These are phyloP conservation scores for Neurospora tetrasperma DNA, from an alignment of 495 filamentous ascomycete species.

Conservation along the genomic window DNA sequence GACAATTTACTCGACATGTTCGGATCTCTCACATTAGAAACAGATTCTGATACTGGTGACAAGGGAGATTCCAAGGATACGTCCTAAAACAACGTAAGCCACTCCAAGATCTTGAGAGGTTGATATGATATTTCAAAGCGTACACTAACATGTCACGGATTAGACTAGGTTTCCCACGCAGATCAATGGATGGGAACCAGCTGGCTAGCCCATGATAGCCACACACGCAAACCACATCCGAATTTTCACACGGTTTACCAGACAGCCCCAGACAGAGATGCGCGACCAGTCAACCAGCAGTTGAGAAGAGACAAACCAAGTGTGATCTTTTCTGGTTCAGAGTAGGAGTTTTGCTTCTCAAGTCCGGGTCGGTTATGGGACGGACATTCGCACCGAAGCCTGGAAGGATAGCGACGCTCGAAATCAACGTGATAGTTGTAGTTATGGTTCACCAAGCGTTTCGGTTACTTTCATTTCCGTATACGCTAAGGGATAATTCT, in stretches of 20 bases:
- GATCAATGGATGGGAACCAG: not conserved
- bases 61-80: not conserved
- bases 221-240: not conserved
- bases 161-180: not conserved
- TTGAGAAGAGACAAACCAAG: not conserved
- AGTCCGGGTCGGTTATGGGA: not conserved
- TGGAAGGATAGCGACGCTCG: not conserved
- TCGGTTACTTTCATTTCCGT: not conserved
- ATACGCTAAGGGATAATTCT: not conserved
- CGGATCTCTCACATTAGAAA: not conserved
- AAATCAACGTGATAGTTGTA: not conserved
- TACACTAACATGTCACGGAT: not conserved
- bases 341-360: not conserved
- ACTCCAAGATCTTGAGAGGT: not conserved
- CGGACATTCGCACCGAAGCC: not conserved
- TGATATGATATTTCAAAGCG: not conserved
- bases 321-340: not conserved
- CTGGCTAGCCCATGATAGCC: not conserved
- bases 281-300: not conserved
- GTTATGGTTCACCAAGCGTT: not conserved
- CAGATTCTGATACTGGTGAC: not conserved
- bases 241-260: not conserved
- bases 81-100: not conserved
- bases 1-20: not conserved
- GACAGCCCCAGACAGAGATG: not conserved